Percentiles rank a stretch among this genome's conserved stretches.
Evolutionary conservation across 2,329 filamentous ascomycete species (phyloP).

Genomic region (Neofusicoccum parvum): DNA sequence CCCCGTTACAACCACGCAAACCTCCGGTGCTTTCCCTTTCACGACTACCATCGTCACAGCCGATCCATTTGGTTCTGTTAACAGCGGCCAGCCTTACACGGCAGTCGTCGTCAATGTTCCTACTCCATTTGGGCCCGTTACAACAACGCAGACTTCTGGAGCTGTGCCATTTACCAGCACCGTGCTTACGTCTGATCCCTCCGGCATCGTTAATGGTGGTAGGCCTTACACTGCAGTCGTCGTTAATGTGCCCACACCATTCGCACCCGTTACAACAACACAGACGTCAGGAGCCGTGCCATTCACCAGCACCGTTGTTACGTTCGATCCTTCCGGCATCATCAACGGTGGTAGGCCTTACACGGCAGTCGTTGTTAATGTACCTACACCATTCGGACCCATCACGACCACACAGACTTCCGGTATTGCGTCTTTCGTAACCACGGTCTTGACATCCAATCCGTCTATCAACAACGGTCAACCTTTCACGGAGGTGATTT

Average conservation of each 20-base stretch:
- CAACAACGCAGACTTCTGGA: background rate
- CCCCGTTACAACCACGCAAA: background rate
- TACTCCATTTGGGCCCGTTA: background rate
- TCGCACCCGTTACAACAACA: background rate
- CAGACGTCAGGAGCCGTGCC: background rate
- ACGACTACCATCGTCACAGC: background rate
- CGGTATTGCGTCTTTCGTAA: background rate
- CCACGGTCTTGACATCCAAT: background rate
- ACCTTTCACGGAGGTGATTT: background rate
- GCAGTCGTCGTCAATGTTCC: background rate
- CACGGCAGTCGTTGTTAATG: background rate
- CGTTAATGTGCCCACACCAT: background rate
- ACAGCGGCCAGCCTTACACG: background rate
- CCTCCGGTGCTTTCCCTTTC: background rate
- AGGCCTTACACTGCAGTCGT: background rate
- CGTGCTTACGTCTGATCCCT: background rate
- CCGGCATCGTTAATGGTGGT: background rate
- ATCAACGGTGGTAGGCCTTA: background rate
- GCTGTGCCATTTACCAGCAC: background rate
- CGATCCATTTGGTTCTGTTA: background rate
- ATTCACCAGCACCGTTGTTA: background rate
- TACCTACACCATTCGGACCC: background rate
- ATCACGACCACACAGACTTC: background rate
- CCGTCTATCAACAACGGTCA: background rate
- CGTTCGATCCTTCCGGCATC: background rate